Percentiles rank a stretch among this genome's conserved stretches.
These are phyloP conservation scores for Hypericum androsaemum DNA, from an alignment of 345 rosid genomes.

Conservation along the genomic window DNA sequence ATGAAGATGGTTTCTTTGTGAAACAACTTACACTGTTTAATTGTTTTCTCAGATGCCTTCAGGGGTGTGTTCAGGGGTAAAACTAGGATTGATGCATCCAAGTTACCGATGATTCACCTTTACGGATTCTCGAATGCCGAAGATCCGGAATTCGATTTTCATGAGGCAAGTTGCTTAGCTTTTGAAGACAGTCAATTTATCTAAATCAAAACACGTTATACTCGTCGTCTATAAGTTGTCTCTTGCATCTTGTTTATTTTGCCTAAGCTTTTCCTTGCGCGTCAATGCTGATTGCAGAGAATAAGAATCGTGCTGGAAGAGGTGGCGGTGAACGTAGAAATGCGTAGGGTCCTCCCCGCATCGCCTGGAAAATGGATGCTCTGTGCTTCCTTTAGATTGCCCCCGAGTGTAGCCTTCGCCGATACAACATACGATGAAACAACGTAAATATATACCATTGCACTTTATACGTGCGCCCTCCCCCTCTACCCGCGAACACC, in stretches of 20 bases:
- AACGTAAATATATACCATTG: too few species aligned
- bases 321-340: conserved; percentile 66
- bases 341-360: conserved; percentile 62
- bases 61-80: conserved; percentile 49
- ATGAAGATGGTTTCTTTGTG: neutral
- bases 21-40: too few species aligned
- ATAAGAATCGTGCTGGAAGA: conserved; percentile 59
- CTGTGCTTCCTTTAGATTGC: conserved; percentile 72
- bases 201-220: too few species aligned
- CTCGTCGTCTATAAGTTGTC: neutral
- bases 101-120: conserved; percentile 65
- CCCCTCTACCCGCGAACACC: too few species aligned
- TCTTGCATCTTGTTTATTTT: neutral
- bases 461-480: too few species aligned
- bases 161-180: conserved; percentile 40
- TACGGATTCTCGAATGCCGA: conserved; percentile 88
- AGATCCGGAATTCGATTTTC: conserved; percentile 90
- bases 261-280: neutral
- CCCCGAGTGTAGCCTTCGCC: conserved; percentile 59
- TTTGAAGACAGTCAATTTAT: neutral
- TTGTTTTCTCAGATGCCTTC: conserved; percentile 50
- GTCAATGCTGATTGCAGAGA: conserved; percentile 41
- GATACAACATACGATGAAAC: too few species aligned
- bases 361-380: conserved; percentile 96
- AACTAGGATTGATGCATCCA: conserved; percentile 26